Conservation (phyloP, 2,329 filamentous ascomycete genomes). For the Fusarium irregulare region DNA sequence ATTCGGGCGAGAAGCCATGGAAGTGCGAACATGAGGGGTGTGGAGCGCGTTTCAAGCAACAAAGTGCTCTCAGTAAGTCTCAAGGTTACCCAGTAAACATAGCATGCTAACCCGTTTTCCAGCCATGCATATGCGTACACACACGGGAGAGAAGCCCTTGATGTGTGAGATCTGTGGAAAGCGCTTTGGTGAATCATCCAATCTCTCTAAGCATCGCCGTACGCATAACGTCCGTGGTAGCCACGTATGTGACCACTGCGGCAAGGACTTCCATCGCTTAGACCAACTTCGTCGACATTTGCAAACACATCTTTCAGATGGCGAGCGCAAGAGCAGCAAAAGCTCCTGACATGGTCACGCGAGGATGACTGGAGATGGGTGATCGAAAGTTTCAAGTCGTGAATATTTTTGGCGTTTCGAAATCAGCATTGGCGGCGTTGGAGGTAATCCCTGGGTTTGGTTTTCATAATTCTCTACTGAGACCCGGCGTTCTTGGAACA, state of each 20-base stretch:
- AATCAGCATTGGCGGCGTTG: slow-evolving; percentile 28
- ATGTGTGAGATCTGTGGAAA: slow-evolving; percentile 69
- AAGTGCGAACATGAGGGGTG: slow-evolving; percentile 64
- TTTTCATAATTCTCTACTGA: slow-evolving; percentile 7
- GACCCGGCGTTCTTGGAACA: slow-evolving; percentile 23
- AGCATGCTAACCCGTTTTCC: slow-evolving; percentile 26
- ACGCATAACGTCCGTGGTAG: slow-evolving; percentile 67
- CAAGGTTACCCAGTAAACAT: not conserved
- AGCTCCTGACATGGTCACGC: slow-evolving; percentile 12
- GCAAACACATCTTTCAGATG: slow-evolving; percentile 48
- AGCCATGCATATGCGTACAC: slow-evolving; percentile 76
- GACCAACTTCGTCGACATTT: slow-evolving; percentile 71
- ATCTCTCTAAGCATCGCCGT: slow-evolving; percentile 73
- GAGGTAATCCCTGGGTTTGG: slow-evolving; percentile 11
- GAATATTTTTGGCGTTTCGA: slow-evolving; percentile 17
- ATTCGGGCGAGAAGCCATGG: slow-evolving; percentile 74
- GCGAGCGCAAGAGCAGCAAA: slow-evolving; percentile 33
- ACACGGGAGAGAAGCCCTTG: slow-evolving; percentile 73
- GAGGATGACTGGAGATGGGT: not conserved
- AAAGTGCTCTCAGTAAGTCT: slow-evolving; percentile 71
- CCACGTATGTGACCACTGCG: slow-evolving; percentile 65
- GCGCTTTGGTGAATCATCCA: slow-evolving; percentile 72
- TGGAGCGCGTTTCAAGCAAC: slow-evolving; percentile 71
- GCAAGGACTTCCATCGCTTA: slow-evolving; percentile 67
- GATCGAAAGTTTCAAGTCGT: not conserved